Conservation (phyloP, 139 green algal genomes). For the Helicosporidium sp. region DNA sequence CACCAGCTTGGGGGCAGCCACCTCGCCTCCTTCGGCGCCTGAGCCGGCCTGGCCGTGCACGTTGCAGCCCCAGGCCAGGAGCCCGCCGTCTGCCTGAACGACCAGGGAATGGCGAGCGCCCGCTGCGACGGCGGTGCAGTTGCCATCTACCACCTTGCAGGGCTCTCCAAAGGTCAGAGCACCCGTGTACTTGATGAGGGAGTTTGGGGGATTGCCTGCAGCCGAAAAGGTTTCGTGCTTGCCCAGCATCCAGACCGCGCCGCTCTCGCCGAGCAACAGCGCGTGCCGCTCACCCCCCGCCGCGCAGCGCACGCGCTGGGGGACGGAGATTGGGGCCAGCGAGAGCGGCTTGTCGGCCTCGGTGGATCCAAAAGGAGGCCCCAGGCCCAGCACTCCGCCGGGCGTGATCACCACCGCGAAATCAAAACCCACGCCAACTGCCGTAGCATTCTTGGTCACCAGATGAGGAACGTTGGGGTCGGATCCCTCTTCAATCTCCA, state of each 20-base stretch:
- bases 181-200: too few species aligned
- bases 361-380: too few species aligned
- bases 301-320: conserved; percentile 24
- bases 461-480: too few species aligned
- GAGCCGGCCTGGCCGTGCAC: conserved; percentile 25
- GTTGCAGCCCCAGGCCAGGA: conserved; percentile 21
- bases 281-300: conserved; percentile 66
- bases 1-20: conserved; percentile 7
- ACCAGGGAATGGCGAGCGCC: conserved; percentile 11
- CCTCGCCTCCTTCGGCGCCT: neutral
- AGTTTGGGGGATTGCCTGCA: too few species aligned
- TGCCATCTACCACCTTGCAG: conserved; percentile 2
- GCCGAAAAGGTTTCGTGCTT: too few species aligned
- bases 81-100: conserved; percentile 4
- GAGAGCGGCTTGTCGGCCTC: too few species aligned
- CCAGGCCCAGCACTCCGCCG: too few species aligned
- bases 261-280: conserved; percentile 37
- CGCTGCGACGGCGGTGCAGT: conserved; percentile 4
- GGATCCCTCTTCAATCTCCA: too few species aligned
- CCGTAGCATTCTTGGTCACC: too few species aligned
- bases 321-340: too few species aligned
- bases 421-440: too few species aligned
- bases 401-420: too few species aligned
- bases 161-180: conserved; percentile 1
- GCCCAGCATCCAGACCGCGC: conserved; percentile 40